These are phyloP conservation scores for Sclerotinia trifoliorum DNA, from an alignment of 2,329 filamentous ascomycete species.

Conservation along the genomic window DNA sequence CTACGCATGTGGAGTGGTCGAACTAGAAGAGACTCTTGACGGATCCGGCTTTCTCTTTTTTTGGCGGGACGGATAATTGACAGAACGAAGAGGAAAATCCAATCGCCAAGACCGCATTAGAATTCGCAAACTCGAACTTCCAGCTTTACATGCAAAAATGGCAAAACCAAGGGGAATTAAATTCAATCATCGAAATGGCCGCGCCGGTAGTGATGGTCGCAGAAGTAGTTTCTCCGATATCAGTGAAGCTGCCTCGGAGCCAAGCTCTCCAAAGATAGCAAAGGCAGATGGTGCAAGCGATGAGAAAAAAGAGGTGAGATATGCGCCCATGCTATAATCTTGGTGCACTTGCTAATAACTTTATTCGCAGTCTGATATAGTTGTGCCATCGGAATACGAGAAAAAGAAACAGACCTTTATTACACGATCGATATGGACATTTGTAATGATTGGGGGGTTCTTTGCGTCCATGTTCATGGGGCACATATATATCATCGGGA, in stretches of 20 bases:
- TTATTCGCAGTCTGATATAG: slow-evolving; percentile 27
- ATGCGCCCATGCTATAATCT: neutral
- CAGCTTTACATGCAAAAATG: slow-evolving; percentile 38
- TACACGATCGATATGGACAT: slow-evolving; percentile 93
- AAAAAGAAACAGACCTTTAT: slow-evolving; percentile 99
- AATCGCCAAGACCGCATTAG: slow-evolving; percentile 15
- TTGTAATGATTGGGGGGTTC: slow-evolving; percentile 95
- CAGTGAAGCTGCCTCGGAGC: slow-evolving; percentile 57
- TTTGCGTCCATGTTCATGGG: slow-evolving; percentile 91
- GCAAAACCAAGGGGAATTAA: slow-evolving; percentile 53
- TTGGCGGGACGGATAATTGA: slow-evolving; percentile 12
- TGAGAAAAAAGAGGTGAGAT: slow-evolving; percentile 27
- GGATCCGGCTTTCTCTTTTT: slow-evolving; percentile 3
- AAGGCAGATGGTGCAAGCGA: slow-evolving; percentile 40
- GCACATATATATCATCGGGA: slow-evolving; percentile 93
- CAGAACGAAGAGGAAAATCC: slow-evolving; percentile 16
- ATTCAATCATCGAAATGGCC: slow-evolving; percentile 45
- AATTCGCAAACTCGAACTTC: slow-evolving; percentile 22
- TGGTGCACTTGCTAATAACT: slow-evolving; percentile 29
- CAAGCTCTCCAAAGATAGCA: slow-evolving; percentile 34
- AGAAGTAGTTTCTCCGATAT: slow-evolving; percentile 71
- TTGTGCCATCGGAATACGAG: slow-evolving; percentile 71
- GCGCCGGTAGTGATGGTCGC: slow-evolving; percentile 43
- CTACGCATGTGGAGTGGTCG: slow-evolving; percentile 1
- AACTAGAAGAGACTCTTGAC: slow-evolving; percentile 1